These are phyloP conservation scores for Cutaneotrichosporon mucoides DNA, from an alignment of 1,284 basidiomycete genomes.

Conservation along the genomic window DNA sequence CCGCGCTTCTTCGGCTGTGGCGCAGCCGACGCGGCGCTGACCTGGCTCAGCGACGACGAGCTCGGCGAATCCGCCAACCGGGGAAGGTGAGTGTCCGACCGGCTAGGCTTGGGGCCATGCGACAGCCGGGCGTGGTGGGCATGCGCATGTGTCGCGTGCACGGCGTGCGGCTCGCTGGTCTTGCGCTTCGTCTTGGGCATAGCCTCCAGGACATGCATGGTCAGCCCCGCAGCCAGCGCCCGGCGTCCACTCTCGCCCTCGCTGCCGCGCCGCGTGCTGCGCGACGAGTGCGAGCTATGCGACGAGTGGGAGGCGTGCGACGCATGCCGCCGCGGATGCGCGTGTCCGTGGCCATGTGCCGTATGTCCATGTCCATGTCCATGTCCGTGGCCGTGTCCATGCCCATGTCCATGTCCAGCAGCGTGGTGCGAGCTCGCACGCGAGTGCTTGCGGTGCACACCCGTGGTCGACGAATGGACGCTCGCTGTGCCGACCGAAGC, in stretches of 20 bases:
- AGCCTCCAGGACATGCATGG: conserved; percentile 38
- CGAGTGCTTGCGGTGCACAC: conserved; percentile 6
- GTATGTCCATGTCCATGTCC: conserved; percentile 8
- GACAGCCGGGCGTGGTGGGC: background rate
- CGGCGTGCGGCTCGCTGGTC: conserved; percentile 9
- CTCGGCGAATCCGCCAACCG: conserved; percentile 7
- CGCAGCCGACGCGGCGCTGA: background rate
- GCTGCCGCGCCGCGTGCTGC: conserved; percentile 20
- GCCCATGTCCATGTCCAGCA: conserved; percentile 4
- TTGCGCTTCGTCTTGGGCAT: conserved; percentile 23
- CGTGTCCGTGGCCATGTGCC: conserved; percentile 13
- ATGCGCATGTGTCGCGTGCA: background rate
- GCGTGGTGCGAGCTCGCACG: background rate
- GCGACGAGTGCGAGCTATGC: conserved; percentile 10
- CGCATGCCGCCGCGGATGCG: conserved; percentile 2
- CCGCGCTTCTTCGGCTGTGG: background rate
- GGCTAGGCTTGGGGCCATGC: conserved; percentile 1
- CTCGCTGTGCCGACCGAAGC: background rate
- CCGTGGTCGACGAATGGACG: background rate
- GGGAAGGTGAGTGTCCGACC: conserved; percentile 10
- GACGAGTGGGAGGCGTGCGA: conserved; percentile 5
- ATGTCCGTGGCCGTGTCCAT: conserved; percentile 14
- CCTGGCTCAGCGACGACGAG: background rate
- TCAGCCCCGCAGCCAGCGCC: conserved; percentile 36
- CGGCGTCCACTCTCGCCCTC: conserved; percentile 39